Conservation (phyloP, 2,329 filamentous ascomycete species). For the Diaporthe velutina region DNA sequence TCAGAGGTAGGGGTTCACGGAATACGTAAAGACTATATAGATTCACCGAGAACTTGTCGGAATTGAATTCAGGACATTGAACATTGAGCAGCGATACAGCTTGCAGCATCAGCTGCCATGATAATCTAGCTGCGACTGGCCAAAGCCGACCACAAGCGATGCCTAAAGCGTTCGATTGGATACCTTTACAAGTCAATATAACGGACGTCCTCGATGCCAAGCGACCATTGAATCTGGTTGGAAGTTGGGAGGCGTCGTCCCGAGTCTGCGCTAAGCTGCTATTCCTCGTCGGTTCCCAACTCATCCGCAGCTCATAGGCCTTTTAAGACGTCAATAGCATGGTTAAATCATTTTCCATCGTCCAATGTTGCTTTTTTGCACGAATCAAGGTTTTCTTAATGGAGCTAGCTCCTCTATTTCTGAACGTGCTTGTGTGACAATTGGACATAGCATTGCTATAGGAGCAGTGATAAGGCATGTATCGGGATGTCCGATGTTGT, state of each 20-base stretch:
- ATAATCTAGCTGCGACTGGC: too few relatives aligned
- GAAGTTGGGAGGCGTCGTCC: not conserved
- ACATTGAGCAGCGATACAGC: too few relatives aligned
- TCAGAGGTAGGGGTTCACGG: too few relatives aligned
- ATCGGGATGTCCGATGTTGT: not conserved
- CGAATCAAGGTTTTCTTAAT: not conserved
- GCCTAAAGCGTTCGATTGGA: too few relatives aligned
- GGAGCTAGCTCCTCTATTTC: not conserved
- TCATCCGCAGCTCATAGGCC: not conserved
- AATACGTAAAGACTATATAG: too few relatives aligned
- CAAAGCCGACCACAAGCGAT: too few relatives aligned
- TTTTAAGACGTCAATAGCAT: not conserved
- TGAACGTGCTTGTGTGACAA: not conserved
- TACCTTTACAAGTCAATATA: not conserved
- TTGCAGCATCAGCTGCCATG: too few relatives aligned
- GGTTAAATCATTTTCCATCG: conserved; percentile 7
- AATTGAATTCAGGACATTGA: too few relatives aligned
- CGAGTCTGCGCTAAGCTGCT: not conserved
- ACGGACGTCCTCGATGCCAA: not conserved
- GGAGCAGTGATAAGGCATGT: not conserved
- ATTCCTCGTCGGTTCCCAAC: not conserved
- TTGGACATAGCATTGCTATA: not conserved
- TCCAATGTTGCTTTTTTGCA: not conserved
- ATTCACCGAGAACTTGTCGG: too few relatives aligned
- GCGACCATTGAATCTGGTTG: not conserved